Base-by-base conservation (phyloP, 169 alveolate species). In the Cryptosporidium sp. region DNA sequence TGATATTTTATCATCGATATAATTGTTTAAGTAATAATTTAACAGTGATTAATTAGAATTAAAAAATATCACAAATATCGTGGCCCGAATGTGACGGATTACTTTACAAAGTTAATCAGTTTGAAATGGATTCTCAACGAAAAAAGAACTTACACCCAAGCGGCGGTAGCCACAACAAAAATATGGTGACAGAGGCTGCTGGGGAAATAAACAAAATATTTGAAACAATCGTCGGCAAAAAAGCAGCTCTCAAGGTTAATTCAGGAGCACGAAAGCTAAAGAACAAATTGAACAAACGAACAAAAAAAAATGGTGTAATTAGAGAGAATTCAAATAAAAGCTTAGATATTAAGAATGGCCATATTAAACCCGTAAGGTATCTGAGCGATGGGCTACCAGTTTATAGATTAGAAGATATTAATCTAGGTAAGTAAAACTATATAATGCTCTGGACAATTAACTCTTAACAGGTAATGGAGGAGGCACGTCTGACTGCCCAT, bases 401-500 rank as follows among this genome's bases (percentile, higher is more conserved):
- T 26, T 80, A 80, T 23, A 80, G 65, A 41, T 61, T 80, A n/a
- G 89, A 80, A 80, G 89, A 80, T 41, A 31, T 80, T 21, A 50
- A 80, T 59, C 21, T 80, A 18, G 89, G 89, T 80, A 80, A 80
- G 89, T 80, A 21, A 33, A 26, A 16, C 23, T 26, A 5, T 5
- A 18, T 67, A 67, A 33, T 67, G 5, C 23, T 33, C 43, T 4
- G 18, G 31, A 55, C 18, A 0, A 23, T 39, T 69, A 62, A 61
- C 33, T 61, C 37, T 29, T 10, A 29, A 16, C 2, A 80, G 89
- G 89, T 80, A 14, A 33, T 31, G 89, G 89, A 29, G 89, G 89
- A 12, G 65, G 45, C 23, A 80, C 89, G 10, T 80, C 89, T 4
- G 89, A 80, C 5, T 80, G 89, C 39, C 89, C 89, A 62, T 80